These are phyloP conservation scores for Acorus gramineus DNA, from an alignment of 106 monocot species.

Conservation along the genomic window DNA sequence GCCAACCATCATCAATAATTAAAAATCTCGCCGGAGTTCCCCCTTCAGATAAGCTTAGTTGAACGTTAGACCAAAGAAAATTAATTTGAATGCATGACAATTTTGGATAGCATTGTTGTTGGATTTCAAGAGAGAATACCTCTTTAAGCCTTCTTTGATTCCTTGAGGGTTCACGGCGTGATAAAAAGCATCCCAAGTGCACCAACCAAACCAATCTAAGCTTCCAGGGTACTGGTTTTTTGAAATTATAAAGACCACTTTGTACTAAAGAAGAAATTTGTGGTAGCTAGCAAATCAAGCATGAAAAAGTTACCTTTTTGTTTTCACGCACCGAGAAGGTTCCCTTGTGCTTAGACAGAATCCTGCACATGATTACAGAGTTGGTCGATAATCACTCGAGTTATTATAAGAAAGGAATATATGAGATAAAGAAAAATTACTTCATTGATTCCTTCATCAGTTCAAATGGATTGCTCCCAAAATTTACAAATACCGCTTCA, in stretches of 20 bases:
- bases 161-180: constrained; percentile 32
- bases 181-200: constrained; percentile 69
- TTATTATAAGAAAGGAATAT: too few species aligned
- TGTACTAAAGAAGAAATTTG: not conserved
- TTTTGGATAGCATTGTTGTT: too few species aligned
- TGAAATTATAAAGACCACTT: not conserved
- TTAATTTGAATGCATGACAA: not conserved
- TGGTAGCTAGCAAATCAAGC: not conserved
- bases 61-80: not conserved
- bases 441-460: constrained; percentile 39
- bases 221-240: constrained; percentile 37
- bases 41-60: constrained; percentile 26
- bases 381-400: too few species aligned
- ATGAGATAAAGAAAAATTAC: constrained; percentile 1
- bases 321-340: constrained; percentile 25
- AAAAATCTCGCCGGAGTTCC: constrained; percentile 36
- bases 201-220: constrained; percentile 54
- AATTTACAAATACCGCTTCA: constrained; percentile 34
- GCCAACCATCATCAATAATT: constrained; percentile 53
- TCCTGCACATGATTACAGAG: constrained; percentile 9
- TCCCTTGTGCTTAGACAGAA: constrained; percentile 19
- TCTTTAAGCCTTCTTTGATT: constrained; percentile 27
- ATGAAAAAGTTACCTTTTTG: constrained; percentile 22
- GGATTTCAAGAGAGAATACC: constrained; percentile 6
- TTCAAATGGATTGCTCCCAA: constrained; percentile 34